Base-by-base conservation (phyloP, 2,329 filamentous ascomycete species). In the Pseudogymnoascus sp. region DNA sequence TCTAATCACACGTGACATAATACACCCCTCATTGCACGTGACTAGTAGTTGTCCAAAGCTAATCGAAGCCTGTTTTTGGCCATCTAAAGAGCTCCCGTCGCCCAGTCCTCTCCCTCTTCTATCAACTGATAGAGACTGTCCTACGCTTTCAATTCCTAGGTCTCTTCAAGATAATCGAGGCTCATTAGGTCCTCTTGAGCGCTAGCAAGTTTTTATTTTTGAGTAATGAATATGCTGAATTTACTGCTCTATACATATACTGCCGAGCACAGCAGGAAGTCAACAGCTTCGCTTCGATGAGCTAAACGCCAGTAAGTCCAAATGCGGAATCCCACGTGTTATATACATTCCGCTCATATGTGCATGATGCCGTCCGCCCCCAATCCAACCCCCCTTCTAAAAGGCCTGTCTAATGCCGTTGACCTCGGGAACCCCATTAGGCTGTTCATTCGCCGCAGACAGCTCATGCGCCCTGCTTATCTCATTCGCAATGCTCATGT, bases 251-350 rank as follows among this genome's bases (percentile, higher is more conserved):
- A 5, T 15, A 12, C 27, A 51, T 51, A n/a, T 51, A n/a, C 44
- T 51, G 44, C n/a, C 6, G 44, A 31, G 44, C 27, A 51, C 44
- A 51, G 4, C 13, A 51, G n/a, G 27, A 51, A 25, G 21, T 31
- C 27, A 33, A 12, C 41, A 44, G n/a, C 44, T 33, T 51, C 44
- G 17, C 17, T 12, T 31, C n/a, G 15, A 9, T 3, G 1, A 12
- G 12, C 7, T 51, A 51, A 15, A 51, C 44, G 44, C 44, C 27
- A 17, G n/a, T 51, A 51, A 51, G 27, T 51, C n/a, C 25, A 51
- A 51, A 51, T 51, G 44, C 44, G 44, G 44, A 51, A 51, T 51
- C 44, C 44, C 44, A 31, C 44, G 44, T 51, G 44, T 51, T 51
- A 51, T 51, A 51, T 51, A 51, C 44, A 51, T 51, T 51, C 27